Evolutionary conservation across 805 yeast species (phyloP).

Genomic region (Candida tammaniensis): DNA sequence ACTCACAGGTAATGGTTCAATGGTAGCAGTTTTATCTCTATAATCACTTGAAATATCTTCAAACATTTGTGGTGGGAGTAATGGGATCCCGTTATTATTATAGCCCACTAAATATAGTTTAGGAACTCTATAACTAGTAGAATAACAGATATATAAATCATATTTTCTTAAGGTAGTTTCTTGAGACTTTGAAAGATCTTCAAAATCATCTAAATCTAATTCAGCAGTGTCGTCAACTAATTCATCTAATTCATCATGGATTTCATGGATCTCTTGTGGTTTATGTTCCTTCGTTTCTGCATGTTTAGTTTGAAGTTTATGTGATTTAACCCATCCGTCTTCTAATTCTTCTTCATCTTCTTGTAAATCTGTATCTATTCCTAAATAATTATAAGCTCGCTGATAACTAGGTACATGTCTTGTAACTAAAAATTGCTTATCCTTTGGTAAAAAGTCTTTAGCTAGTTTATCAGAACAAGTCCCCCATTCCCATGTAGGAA

Average conservation of each 20-base stretch:
- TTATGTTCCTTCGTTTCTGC: slow-evolving; percentile 27
- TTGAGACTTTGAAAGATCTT: slow-evolving; percentile 20
- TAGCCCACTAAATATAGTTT: slow-evolving; percentile 90
- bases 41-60: slow-evolving; percentile 92
- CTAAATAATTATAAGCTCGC: slow-evolving; percentile 59
- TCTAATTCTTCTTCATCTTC: slow-evolving; percentile 39
- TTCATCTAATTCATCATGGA: slow-evolving; percentile 43
- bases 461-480: slow-evolving; percentile 30
- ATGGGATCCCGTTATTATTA: slow-evolving; percentile 77
- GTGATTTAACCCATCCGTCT: slow-evolving; percentile 61
- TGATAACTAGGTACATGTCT: slow-evolving; percentile 83
- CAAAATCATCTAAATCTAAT: slow-evolving; percentile 31
- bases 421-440: slow-evolving; percentile 85
- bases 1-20: slow-evolving; percentile 86
- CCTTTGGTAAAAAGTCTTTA: slow-evolving; percentile 75
- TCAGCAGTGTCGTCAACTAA: slow-evolving; percentile 44
- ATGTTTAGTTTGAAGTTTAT: slow-evolving; percentile 36
- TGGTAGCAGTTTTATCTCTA: slow-evolving; percentile 93
- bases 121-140: slow-evolving; percentile 94
- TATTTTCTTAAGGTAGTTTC: slow-evolving; percentile 59
- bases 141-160: slow-evolving; percentile 87
- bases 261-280: slow-evolving; percentile 12
- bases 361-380: slow-evolving; percentile 37
- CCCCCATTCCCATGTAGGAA: slow-evolving; percentile 96
- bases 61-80: slow-evolving; percentile 87